Evolutionary conservation across 2,329 filamentous ascomycete genomes (phyloP).

Genomic region (Geosmithia putterillii): DNA sequence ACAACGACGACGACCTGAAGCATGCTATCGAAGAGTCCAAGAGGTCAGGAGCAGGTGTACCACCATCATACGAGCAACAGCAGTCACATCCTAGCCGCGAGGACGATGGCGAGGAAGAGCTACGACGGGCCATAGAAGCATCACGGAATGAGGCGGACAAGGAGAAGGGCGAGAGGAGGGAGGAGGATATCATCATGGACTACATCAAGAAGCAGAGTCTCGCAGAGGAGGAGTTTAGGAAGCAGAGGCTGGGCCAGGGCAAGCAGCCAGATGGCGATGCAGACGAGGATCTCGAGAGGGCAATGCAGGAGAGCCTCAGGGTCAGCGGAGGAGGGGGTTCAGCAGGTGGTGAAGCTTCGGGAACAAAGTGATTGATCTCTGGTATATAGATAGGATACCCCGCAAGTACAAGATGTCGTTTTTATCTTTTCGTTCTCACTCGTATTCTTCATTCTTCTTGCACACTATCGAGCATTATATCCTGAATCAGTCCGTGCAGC

Average conservation of each 20-base stretch:
- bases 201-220: constrained; percentile 69
- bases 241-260: constrained; percentile 20
- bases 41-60: constrained; percentile 9
- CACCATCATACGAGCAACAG: not conserved
- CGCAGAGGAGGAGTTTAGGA: constrained; percentile 47
- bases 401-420: no score
- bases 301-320: constrained; percentile 43
- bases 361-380: not conserved
- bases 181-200: constrained; percentile 64
- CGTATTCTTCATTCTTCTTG: no score
- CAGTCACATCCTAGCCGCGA: constrained; percentile 2
- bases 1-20: constrained; percentile 23
- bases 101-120: constrained; percentile 27
- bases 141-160: constrained; percentile 30
- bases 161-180: constrained; percentile 32
- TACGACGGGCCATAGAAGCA: constrained; percentile 31
- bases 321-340: constrained; percentile 15
- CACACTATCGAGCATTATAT: no score
- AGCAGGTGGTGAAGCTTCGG: constrained; percentile 7
- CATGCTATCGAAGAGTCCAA: constrained; percentile 29
- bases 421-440: no score
- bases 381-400: not conserved
- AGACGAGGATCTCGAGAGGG: constrained; percentile 44
- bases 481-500: no score
- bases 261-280: constrained; percentile 25